Conservation (phyloP, 2,329 filamentous ascomycete species). For the Cryphonectria nitschkei region DNA sequence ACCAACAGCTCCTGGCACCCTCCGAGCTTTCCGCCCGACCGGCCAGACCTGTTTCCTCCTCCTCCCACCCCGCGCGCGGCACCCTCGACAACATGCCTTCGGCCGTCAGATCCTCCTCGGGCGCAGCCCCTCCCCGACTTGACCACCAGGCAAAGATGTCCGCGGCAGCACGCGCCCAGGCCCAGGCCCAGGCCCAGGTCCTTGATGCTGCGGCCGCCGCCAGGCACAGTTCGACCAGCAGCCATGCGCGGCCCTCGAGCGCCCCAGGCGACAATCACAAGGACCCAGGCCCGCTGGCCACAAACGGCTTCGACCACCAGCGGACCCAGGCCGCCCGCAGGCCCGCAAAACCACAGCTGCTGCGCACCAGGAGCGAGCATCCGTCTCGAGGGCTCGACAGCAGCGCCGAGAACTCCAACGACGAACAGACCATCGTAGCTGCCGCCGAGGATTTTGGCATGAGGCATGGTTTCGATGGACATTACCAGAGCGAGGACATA, state of each 20-base stretch:
- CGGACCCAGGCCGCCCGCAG: slow-evolving; percentile 14
- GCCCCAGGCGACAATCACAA: slow-evolving; percentile 48
- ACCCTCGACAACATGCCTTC: slow-evolving; percentile 25
- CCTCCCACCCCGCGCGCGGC: slow-evolving; percentile 1
- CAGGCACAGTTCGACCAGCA: slow-evolving; percentile 23
- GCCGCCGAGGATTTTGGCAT: slow-evolving; percentile 55
- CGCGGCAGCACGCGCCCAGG: slow-evolving; percentile 21
- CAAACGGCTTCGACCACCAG: slow-evolving; percentile 36
- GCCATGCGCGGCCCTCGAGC: slow-evolving; percentile 47
- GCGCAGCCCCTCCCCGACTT: slow-evolving; percentile 17
- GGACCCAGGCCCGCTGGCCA: slow-evolving; percentile 19
- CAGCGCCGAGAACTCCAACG: slow-evolving; percentile 30
- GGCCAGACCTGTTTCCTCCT: neutral
- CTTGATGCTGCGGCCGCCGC: slow-evolving; percentile 21
- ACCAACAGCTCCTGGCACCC: slow-evolving; percentile 9
- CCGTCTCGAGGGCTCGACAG: slow-evolving; percentile 34
- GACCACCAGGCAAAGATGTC: slow-evolving; percentile 21
- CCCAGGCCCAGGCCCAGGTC: slow-evolving; percentile 26
- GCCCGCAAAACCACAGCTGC: slow-evolving; percentile 53
- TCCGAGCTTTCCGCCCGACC: slow-evolving; percentile 4
- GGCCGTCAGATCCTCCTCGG: slow-evolving; percentile 22
- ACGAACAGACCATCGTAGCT: slow-evolving; percentile 42
- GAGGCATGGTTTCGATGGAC: slow-evolving; percentile 89
- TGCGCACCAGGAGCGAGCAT: slow-evolving; percentile 62
- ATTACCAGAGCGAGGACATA: slow-evolving; percentile 89